Base-by-base conservation (phyloP, 352 stramenopile species). In the Globisporangium viniferum region DNA sequence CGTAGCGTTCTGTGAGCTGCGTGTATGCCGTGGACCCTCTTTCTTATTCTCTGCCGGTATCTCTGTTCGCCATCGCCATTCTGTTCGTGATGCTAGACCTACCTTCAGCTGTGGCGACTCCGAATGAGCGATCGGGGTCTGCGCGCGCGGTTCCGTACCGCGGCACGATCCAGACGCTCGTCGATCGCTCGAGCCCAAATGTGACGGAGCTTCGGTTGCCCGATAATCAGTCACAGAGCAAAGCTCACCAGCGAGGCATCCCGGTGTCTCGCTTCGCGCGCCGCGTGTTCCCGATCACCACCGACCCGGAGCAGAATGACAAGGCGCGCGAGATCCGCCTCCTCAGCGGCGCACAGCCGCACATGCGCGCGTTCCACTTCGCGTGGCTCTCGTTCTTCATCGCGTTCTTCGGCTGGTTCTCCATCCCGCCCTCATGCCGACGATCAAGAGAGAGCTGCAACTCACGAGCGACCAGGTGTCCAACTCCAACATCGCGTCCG, bases 361-460 rank as follows among this genome's bases (percentile, higher is more conserved):
- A 98, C 77, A 98, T 98, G 93, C 87, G 94, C 57, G 90, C 92
- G 27, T 98, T 98, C 78, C 94, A 98, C 81, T 92, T 83, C 72
- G 74, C 90, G 20, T 98, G 93, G 93, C 71, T 98, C 15, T 93
- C 79, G 48, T 98, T 98, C 81, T 98, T 98, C 81, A 87, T 95
- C 56, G 94, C 94, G 60, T 98, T 98, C 82, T 93, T 98, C 69
- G 91, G 94, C 58, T 98, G 94, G 92, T 98, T 98, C 75, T 87
- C 90, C 54, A 97, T 98, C 74, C 92, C 94, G 33, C 96, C 96
- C 84, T 99, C 55, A 86, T 98, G 62, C 81, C 89, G 2, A 94
- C 96, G 56, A 96, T 98, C 71, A 92, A 90, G 69, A 79, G 81
- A n/a, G 79, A 92, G 58, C 79, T 99, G 7, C 71, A 69, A 6